Conservation (phyloP, 257 asterid genomes). For the Dorcoceras hygrometricum region DNA sequence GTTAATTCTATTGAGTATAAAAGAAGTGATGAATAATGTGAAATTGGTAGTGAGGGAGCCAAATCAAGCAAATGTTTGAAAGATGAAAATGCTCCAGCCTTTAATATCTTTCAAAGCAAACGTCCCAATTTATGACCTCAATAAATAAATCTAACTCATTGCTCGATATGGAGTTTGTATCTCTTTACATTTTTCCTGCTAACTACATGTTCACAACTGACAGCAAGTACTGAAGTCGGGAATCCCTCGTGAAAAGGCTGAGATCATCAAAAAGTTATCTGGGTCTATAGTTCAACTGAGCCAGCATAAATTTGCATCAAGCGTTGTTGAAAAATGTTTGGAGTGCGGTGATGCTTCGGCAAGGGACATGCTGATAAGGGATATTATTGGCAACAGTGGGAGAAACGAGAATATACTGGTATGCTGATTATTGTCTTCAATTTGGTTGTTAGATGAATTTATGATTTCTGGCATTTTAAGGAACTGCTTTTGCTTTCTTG, state of each 20-base stretch:
- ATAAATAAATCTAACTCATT: background rate
- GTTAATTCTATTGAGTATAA: too few relatives aligned
- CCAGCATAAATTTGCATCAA: too few relatives aligned
- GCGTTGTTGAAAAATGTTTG: slow-evolving; percentile 45
- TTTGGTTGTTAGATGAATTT: background rate
- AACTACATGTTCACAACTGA: slow-evolving; percentile 4
- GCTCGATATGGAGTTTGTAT: background rate
- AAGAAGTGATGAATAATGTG: too few relatives aligned
- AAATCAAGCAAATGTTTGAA: too few relatives aligned
- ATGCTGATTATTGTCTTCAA: slow-evolving; percentile 18
- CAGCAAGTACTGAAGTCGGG: slow-evolving; percentile 53
- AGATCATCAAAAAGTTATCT: slow-evolving; percentile 36
- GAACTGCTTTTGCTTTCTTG: background rate
- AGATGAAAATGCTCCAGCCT: too few relatives aligned
- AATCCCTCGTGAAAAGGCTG: slow-evolving; percentile 42
- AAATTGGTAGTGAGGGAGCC: too few relatives aligned
- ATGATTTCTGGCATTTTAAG: background rate
- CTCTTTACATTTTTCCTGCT: too few relatives aligned
- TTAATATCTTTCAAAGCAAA: too few relatives aligned
- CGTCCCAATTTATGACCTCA: too few relatives aligned
- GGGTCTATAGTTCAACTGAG: slow-evolving; percentile 46
- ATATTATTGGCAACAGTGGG: slow-evolving; percentile 41
- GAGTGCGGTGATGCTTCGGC: slow-evolving; percentile 40
- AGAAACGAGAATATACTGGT: slow-evolving; percentile 44
- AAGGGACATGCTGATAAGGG: slow-evolving; percentile 38